Evolutionary conservation across 2,329 filamentous ascomycete genomes (phyloP), one percentile per base, ranked within the genome.

Genomic region (Phaeophleospora eucalypticola): DNA sequence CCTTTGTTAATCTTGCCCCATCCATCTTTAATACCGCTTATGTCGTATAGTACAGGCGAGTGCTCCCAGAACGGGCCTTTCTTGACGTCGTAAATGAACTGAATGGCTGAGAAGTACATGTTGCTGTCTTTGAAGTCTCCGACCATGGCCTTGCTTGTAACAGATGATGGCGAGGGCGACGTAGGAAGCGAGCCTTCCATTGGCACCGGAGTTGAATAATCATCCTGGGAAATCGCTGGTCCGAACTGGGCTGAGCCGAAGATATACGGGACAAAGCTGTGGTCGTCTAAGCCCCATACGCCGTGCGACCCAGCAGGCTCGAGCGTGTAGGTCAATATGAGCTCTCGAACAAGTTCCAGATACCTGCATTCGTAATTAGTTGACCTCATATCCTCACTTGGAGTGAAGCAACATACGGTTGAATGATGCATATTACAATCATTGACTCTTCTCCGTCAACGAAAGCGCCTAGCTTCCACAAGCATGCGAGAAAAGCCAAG

Each of bases 1-100:
- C 93, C 93, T 58, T 76, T 77, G 70, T 98, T 97, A 62, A 98
- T 95, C 74, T 98, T 98, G 29, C 87, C 93, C 93, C 93, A 98
- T n/a, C 93, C 74, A 20, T 73, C 84, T 57, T 81, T 82, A 54
- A 98, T 86, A 9, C 93, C 93, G 0, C 89, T 95, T 35, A 98
- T 89, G 66, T 98, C 90, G 65, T 86, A 98, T 10, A 98, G 72
- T 56, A 95, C 91, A 0, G 91, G 91, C 56, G 89, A 95, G 65
- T 98, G 91, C 54, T 77, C 74, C 90, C 93, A 97, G 65, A 98
- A 98, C 0, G 93, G 91, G 0, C 93, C 93, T 53, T 78, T 90
- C 65, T 98, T 98, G 40, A 98, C 93, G 63, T 95, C 90, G 67
- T 95, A 87, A 65, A 98, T 97, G 74, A 98, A 98, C 8, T 89